These are phyloP conservation scores for Pestalotiopsis sp. DNA, from an alignment of 2,329 filamentous ascomycete species.

Conservation along the genomic window DNA sequence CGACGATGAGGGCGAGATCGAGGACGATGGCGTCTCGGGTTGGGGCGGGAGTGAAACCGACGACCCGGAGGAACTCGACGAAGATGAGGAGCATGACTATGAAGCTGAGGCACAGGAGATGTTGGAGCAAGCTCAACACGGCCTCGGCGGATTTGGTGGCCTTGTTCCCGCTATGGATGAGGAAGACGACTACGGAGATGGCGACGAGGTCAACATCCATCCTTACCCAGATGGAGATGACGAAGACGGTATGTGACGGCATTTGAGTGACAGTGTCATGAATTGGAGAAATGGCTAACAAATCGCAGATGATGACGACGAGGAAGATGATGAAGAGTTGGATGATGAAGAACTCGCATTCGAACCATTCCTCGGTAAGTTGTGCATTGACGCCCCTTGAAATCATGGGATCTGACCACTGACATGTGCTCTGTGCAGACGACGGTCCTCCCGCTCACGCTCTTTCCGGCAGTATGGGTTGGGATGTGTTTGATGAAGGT, in stretches of 20 bases:
- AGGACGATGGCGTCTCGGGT: slow-evolving; percentile 61
- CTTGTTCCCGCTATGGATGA: slow-evolving; percentile 60
- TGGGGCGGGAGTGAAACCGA: slow-evolving; percentile 62
- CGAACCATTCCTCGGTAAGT: slow-evolving; percentile 60
- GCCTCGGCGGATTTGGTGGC: slow-evolving; percentile 47
- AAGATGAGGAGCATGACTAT: slow-evolving; percentile 55
- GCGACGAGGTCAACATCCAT: slow-evolving; percentile 54
- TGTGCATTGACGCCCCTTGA: slow-evolving; percentile 7
- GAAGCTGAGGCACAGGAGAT: slow-evolving; percentile 56
- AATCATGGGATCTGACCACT: background rate
- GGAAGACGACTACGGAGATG: slow-evolving; percentile 56
- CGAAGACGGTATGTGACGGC: slow-evolving; percentile 53
- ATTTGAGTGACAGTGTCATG: slow-evolving; percentile 36
- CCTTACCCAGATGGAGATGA: slow-evolving; percentile 56
- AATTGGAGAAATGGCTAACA: slow-evolving; percentile 14
- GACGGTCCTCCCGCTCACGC: slow-evolving; percentile 46
- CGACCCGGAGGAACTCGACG: slow-evolving; percentile 55
- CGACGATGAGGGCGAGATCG: slow-evolving; percentile 64
- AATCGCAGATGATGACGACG: slow-evolving; percentile 41
- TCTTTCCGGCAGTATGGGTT: slow-evolving; percentile 51
- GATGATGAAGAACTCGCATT: slow-evolving; percentile 69
- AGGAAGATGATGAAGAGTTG: slow-evolving; percentile 70
- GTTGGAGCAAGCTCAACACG: slow-evolving; percentile 51
- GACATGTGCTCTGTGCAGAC: slow-evolving; percentile 30
- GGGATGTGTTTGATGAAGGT: slow-evolving; percentile 59